Evolutionary conservation across 768 basidiomycete species (phyloP).

Genomic region (Kwoniella heveanensis): DNA sequence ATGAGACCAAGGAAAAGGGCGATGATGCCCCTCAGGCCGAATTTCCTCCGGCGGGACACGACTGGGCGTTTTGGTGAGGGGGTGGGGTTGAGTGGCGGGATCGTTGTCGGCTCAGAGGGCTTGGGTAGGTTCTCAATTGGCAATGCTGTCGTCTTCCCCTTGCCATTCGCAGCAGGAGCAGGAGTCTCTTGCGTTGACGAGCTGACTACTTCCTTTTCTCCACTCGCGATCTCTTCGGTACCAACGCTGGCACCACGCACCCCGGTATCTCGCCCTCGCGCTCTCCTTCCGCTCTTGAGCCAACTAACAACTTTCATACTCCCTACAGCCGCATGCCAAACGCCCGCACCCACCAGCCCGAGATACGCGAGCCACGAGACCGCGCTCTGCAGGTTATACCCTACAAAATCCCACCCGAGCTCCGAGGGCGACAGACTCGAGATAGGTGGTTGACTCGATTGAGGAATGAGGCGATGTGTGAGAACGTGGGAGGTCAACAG

Average conservation of each 20-base stretch:
- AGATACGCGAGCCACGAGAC: constrained; percentile 66
- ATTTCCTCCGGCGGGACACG: neutral
- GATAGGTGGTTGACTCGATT: constrained; percentile 61
- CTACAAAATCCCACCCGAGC: constrained; percentile 81
- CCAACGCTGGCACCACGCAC: no score
- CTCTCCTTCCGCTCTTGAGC: constrained; percentile 15
- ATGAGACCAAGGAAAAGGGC: constrained; percentile 27
- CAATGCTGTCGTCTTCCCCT: neutral
- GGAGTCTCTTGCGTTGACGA: no score
- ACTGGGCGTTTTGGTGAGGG: neutral
- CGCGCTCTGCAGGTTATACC: constrained; percentile 64
- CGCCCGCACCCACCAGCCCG: constrained; percentile 64
- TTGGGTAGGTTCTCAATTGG: neutral
- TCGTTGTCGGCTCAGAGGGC: no score
- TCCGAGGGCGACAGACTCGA: constrained; percentile 69
- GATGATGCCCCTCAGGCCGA: constrained; percentile 25
- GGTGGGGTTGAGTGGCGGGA: neutral
- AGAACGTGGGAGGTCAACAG: constrained; percentile 69
- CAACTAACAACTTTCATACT: constrained; percentile 46
- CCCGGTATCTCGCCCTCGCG: no score
- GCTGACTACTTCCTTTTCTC: neutral
- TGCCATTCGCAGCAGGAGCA: no score
- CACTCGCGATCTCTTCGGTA: neutral
- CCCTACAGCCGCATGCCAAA: constrained; percentile 70
- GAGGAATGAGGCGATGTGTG: constrained; percentile 67